phyloP scores from a whole-genome alignment of 768 basidiomycete species.

The Termitomyces sp. region DNA sequence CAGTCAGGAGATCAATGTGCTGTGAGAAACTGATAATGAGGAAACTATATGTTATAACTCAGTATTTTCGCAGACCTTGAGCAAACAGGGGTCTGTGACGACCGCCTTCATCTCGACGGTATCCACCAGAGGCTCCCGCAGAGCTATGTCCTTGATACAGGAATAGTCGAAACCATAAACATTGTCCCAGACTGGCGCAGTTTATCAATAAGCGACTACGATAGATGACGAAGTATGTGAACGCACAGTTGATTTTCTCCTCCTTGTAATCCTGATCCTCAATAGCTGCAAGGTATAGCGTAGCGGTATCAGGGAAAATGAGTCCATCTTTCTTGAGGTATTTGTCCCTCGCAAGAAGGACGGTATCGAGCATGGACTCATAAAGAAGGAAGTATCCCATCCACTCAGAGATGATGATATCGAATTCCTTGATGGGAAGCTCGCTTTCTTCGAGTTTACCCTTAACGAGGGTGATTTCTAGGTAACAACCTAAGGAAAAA shows the following conservation, averaged over 20 bases:
- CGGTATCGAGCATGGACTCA: constrained; percentile 99
- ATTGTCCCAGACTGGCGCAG: constrained; percentile 92
- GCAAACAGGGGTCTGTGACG: constrained; percentile 83
- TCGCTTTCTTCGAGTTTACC: constrained; percentile 94
- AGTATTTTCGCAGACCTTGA: constrained; percentile 57
- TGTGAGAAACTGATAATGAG: constrained; percentile 20
- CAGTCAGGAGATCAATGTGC: constrained; percentile 88
- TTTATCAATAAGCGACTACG: background rate
- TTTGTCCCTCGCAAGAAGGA: constrained; percentile 92
- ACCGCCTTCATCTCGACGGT: constrained; percentile 97
- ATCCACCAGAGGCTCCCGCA: constrained; percentile 95
- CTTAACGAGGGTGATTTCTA: constrained; percentile 93
- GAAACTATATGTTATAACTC: background rate
- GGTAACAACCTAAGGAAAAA: background rate
- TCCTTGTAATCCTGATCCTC: constrained; percentile 99
- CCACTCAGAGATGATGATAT: constrained; percentile 99
- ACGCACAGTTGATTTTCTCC: constrained; percentile 98
- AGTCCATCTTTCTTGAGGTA: constrained; percentile 88
- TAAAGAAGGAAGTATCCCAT: constrained; percentile 99
- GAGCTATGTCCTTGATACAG: constrained; percentile 97
- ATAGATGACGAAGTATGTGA: background rate
- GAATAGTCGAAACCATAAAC: constrained; percentile 99
- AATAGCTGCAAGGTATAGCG: constrained; percentile 90
- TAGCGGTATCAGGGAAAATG: constrained; percentile 95
- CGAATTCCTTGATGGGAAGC: constrained; percentile 86